A percentile compares a stretch with the other conserved stretches of the same genome.
These are phyloP conservation scores for Epichloe typhina DNA, from an alignment of 2,329 filamentous ascomycete species.

Conservation along the genomic window DNA sequence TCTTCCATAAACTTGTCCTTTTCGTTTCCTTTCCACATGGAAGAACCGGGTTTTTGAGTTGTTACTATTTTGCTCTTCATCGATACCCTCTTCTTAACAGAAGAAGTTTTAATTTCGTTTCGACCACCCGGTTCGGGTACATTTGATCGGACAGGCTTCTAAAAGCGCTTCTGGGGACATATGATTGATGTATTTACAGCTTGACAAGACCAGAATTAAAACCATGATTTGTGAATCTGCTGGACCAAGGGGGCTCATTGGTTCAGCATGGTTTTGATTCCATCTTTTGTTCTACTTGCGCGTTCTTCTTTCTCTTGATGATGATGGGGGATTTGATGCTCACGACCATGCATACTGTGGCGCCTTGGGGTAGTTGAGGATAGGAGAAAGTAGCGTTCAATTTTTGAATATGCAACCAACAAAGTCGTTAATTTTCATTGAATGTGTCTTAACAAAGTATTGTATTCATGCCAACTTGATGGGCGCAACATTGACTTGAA, in stretches of 20 bases:
- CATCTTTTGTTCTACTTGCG: neutral
- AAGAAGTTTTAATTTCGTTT: slow-evolving; percentile 1
- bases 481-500: neutral
- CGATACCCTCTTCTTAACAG: slow-evolving; percentile 12
- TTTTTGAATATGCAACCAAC: neutral
- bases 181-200: slow-evolving; percentile 7
- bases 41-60: neutral
- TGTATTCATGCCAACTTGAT: no score
- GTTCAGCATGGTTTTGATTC: neutral
- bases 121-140: neutral
- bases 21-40: neutral
- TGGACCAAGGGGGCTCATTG: neutral
- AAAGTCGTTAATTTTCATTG: neutral
- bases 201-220: neutral
- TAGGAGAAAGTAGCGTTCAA: neutral
- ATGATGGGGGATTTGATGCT: slow-evolving; percentile 2
- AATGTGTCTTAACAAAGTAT: neutral
- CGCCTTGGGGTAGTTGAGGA: neutral
- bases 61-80: slow-evolving; percentile 4
- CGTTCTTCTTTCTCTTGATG: neutral
- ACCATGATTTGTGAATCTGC: neutral
- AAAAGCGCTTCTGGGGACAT: slow-evolving; percentile 3
- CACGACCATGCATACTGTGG: slow-evolving; percentile 3
- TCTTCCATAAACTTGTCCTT: neutral
- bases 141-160: neutral